Evolutionary conservation across 2,329 filamentous ascomycete species (phyloP).

Genomic region (Colletotrichum sansevieriae): DNA sequence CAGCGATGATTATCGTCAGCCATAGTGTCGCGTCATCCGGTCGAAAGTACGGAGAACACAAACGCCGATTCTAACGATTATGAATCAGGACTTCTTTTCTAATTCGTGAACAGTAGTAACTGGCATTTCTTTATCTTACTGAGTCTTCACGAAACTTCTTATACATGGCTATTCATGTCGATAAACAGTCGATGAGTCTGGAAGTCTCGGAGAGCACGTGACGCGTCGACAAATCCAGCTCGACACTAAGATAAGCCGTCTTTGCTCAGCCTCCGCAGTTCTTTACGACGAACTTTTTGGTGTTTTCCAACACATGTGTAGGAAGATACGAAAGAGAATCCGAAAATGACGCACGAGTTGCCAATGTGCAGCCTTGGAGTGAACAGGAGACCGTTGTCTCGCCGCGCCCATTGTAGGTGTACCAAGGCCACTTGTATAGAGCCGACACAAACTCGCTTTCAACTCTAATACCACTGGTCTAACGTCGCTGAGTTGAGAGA

Average conservation of each 20-base stretch:
- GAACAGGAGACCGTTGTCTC: no score
- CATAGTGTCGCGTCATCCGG: background rate
- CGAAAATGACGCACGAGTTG: background rate
- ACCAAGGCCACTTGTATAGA: background rate
- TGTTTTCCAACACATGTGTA: background rate
- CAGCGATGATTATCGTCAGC: constrained; percentile 59
- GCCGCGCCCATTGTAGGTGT: background rate
- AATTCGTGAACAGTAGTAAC: no score
- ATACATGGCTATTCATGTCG: no score
- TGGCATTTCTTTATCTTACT: no score
- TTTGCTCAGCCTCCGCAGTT: constrained; percentile 3
- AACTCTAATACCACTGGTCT: background rate
- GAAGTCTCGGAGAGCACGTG: background rate
- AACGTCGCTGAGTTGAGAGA: background rate
- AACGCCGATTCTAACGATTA: no score
- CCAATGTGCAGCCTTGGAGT: no score
- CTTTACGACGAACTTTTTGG: background rate
- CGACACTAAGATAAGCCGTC: background rate
- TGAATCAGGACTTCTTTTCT: no score
- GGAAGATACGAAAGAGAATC: constrained; percentile 17
- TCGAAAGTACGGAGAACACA: no score
- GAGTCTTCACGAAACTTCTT: no score
- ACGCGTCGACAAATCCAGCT: background rate
- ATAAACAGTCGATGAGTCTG: no score
- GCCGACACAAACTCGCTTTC: background rate